These are phyloP conservation scores for Artemisia tridentata DNA, from an alignment of 129 eudicot genomes.

Conservation along the genomic window DNA sequence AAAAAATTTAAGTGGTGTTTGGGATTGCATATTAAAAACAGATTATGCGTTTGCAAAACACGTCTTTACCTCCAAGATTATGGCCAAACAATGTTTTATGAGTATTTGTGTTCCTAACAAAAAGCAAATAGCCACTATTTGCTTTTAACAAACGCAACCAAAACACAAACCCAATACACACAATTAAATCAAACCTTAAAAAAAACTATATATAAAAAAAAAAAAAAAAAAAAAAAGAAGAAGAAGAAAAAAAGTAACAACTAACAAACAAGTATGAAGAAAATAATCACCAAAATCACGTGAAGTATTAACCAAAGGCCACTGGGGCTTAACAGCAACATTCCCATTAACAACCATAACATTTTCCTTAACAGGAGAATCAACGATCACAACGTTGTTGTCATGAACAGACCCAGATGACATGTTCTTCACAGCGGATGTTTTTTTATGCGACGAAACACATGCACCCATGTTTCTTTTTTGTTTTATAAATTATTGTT, in stretches of 20 bases:
- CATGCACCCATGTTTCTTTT: constrained; percentile 28
- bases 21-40: too few relatives aligned
- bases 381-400: neutral
- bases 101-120: too few relatives aligned
- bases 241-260: too few relatives aligned
- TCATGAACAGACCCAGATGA: constrained; percentile 17
- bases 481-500: neutral
- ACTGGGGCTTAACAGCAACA: constrained; percentile 38
- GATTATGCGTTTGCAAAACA: too few relatives aligned
- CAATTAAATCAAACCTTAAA: neutral
- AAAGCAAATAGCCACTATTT: too few relatives aligned
- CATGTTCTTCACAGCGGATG: constrained; percentile 13
- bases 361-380: constrained; percentile 24
- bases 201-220: neutral
- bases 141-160: too few relatives aligned
- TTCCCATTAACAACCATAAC: constrained; percentile 25
- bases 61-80: too few relatives aligned
- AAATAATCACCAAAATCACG: constrained; percentile 25
- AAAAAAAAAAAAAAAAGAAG: too few relatives aligned
- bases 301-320: constrained; percentile 20
- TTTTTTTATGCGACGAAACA: constrained; percentile 25
- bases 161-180: neutral
- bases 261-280: neutral
- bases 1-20: too few relatives aligned
- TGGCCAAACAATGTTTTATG: too few relatives aligned